Evolutionary conservation across 129 eudicot species (phyloP).

Genomic region (Mikania micrantha): DNA sequence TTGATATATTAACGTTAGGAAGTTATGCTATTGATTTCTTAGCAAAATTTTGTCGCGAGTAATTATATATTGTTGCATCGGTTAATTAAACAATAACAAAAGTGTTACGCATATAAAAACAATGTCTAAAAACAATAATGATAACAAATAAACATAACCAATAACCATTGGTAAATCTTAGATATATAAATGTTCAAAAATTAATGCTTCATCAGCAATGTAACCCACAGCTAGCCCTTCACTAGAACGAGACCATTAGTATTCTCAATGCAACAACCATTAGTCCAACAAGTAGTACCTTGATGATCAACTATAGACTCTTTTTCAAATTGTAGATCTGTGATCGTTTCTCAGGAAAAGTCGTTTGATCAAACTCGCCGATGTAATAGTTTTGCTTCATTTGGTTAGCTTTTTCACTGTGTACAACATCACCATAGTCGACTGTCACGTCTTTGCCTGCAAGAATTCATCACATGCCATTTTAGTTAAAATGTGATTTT

Average conservation of each 20-base stretch:
- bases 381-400: neutral
- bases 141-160: too few species aligned
- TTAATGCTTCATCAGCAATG: too few species aligned
- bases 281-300: neutral
- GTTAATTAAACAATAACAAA: too few species aligned
- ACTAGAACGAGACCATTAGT: neutral
- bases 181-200: too few species aligned
- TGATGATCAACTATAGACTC: neutral
- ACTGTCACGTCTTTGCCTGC: slow-evolving; percentile 2
- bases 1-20: too few species aligned
- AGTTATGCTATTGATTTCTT: too few species aligned
- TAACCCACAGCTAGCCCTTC: too few species aligned
- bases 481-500: neutral
- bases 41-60: too few species aligned
- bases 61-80: too few species aligned
- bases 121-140: too few species aligned
- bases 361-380: neutral
- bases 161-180: too few species aligned
- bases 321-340: slow-evolving; percentile 5
- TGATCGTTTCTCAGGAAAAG: neutral
- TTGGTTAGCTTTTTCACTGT: neutral
- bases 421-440: neutral
- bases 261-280: neutral
- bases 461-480: neutral
- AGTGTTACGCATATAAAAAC: too few species aligned